A percentile compares a stretch with the other conserved stretches of the same genome.
Evolutionary conservation across 345 rosid species (phyloP).

Genomic region (Eucalyptus pauciflora): DNA sequence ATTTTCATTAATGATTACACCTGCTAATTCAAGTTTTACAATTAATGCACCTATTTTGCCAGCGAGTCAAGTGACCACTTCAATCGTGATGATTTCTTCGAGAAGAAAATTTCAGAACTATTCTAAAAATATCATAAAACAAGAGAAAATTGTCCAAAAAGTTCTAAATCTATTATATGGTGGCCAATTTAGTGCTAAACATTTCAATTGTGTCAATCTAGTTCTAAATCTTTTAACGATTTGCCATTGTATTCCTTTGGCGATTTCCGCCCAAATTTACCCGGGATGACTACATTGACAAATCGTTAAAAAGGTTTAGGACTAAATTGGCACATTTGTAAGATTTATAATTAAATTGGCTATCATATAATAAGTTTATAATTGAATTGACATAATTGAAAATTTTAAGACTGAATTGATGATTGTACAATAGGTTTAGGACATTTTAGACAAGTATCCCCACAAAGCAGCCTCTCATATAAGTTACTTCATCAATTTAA

Average conservation of each 20-base stretch:
- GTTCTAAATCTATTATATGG: too few species aligned
- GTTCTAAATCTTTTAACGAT: too few species aligned
- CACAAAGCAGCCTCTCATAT: background rate
- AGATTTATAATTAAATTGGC: too few species aligned
- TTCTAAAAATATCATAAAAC: background rate
- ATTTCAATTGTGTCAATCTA: too few species aligned
- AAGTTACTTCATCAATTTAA: background rate
- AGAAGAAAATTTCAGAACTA: background rate
- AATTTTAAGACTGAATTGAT: too few species aligned
- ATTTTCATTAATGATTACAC: background rate
- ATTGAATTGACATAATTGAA: too few species aligned
- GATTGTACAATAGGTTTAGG: background rate
- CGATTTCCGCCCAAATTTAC: accelerated
- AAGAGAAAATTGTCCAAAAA: background rate
- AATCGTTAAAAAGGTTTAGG: accelerated
- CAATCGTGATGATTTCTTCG: background rate
- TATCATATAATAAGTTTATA: too few species aligned
- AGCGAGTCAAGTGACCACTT: background rate
- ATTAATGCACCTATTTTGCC: background rate
- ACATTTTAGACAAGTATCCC: background rate
- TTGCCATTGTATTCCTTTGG: background rate
- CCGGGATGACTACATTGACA: accelerated
- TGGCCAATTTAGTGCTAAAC: too few species aligned
- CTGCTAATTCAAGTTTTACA: background rate
- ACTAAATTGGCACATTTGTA: too few species aligned